Conservation (phyloP, 2,329 filamentous ascomycete genomes). For the Pseudonectria buxi region DNA sequence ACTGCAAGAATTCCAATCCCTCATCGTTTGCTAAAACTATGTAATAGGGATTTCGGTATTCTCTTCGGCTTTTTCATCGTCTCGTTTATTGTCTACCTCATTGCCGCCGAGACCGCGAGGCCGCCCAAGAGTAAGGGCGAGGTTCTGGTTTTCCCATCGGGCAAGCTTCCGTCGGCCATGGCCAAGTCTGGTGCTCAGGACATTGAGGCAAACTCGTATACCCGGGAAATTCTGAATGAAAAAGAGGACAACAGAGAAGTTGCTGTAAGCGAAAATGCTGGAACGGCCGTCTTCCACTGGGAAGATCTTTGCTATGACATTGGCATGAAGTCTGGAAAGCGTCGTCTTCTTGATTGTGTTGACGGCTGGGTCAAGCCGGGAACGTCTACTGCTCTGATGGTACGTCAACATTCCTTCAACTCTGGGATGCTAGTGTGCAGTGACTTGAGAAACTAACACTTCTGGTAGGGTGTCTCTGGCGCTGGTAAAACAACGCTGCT, state of each 20-base stretch:
- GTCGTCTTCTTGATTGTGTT: constrained; percentile 58
- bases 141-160: constrained; percentile 57
- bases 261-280: background rate
- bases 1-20: background rate
- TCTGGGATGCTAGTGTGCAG: background rate
- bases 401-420: constrained; percentile 22
- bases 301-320: constrained; percentile 64
- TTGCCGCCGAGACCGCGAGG: constrained; percentile 59
- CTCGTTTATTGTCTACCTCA: constrained; percentile 57
- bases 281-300: constrained; percentile 52
- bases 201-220: background rate
- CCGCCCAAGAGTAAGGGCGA: constrained; percentile 58
- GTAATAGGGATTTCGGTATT: constrained; percentile 58
- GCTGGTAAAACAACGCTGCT: constrained; percentile 57
- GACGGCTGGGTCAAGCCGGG: constrained; percentile 66
- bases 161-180: constrained; percentile 33
- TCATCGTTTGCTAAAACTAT: too few relatives aligned
- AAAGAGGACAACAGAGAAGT: background rate
- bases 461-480: constrained; percentile 22
- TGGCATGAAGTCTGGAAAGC: constrained; percentile 53
- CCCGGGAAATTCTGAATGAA: background rate
- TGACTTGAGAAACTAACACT: background rate
- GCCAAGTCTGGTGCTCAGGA: background rate
- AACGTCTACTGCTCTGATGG: constrained; percentile 61
- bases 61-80: constrained; percentile 55